A percentile compares a stretch with the other conserved stretches of the same genome.
Evolutionary conservation across 768 basidiomycete species (phyloP).

Genomic region (Mycena metata): DNA sequence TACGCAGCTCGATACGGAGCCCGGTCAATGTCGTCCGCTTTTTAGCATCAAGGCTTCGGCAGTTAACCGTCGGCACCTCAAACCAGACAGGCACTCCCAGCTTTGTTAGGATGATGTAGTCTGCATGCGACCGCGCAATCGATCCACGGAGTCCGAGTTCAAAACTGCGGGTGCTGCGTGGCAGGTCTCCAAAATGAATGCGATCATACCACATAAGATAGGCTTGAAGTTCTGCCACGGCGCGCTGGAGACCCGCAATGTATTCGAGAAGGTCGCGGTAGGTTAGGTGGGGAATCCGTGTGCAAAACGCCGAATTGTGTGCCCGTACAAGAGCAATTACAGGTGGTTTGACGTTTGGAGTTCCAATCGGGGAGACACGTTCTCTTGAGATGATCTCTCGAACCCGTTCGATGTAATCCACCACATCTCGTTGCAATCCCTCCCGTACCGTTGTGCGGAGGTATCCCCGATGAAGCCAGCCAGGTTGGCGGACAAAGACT

Average conservation of each 20-base stretch:
- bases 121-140: not conserved
- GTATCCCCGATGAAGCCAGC: slow-evolving; percentile 9
- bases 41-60: not conserved
- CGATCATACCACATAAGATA: slow-evolving; percentile 21
- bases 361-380: not conserved
- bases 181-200: not conserved
- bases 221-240: slow-evolving; percentile 10
- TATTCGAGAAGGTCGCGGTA: slow-evolving; percentile 22
- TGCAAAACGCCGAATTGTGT: slow-evolving; percentile 14
- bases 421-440: slow-evolving; percentile 4
- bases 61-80: not conserved
- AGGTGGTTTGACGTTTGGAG: not conserved
- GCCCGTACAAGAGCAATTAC: slow-evolving; percentile 15
- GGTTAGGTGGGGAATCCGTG: slow-evolving; percentile 2
- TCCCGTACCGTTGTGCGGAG: not conserved
- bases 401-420: slow-evolving; percentile 1
- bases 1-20: not conserved
- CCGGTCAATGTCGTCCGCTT: not conserved
- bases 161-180: not conserved
- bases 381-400: not conserved
- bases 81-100: slow-evolving; percentile 19
- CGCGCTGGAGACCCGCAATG: not conserved
- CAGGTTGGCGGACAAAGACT: not conserved
- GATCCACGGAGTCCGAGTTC: slow-evolving; percentile 3
- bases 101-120: not conserved